Evolutionary conservation across 2,329 filamentous ascomycete genomes (phyloP).

Genomic region (Apiospora rasikravindrae): DNA sequence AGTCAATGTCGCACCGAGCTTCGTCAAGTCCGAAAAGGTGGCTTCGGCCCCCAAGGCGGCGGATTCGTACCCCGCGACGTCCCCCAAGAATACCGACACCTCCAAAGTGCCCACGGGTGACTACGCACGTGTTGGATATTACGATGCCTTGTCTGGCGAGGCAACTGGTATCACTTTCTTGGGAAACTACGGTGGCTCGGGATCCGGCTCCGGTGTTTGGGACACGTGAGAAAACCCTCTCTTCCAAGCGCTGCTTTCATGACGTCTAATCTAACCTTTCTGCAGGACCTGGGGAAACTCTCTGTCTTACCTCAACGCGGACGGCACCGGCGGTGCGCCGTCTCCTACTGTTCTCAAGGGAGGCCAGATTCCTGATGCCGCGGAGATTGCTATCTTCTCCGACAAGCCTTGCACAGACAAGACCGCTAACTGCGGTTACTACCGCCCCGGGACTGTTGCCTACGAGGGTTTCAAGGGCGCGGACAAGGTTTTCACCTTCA

Average conservation of each 20-base stretch:
- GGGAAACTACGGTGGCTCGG: constrained; percentile 52
- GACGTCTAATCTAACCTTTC: neutral
- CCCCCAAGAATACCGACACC: constrained; percentile 22
- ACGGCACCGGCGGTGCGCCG: constrained; percentile 45
- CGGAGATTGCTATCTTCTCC: constrained; percentile 54
- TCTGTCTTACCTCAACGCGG: constrained; percentile 51
- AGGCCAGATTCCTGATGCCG: constrained; percentile 46
- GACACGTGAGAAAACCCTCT: constrained; percentile 44
- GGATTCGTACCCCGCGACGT: constrained; percentile 23
- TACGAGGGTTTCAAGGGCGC: constrained; percentile 72
- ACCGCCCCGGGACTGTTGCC: constrained; percentile 48
- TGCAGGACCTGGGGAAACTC: constrained; percentile 50
- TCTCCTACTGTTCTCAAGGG: constrained; percentile 48
- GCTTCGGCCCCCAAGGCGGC: constrained; percentile 27
- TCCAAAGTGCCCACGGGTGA: constrained; percentile 32
- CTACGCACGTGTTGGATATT: constrained; percentile 52
- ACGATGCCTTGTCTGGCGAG: constrained; percentile 47
- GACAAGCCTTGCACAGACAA: constrained; percentile 46
- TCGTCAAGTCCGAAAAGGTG: constrained; percentile 25
- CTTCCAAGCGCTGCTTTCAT: neutral
- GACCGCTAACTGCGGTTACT: constrained; percentile 46
- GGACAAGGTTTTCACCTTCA: constrained; percentile 74
- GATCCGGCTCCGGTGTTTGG: constrained; percentile 50
- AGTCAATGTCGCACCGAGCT: constrained; percentile 21
- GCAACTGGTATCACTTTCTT: constrained; percentile 51